Base-by-base conservation (phyloP, 1,284 basidiomycete species). In the Apiotrichum laibachii region DNA sequence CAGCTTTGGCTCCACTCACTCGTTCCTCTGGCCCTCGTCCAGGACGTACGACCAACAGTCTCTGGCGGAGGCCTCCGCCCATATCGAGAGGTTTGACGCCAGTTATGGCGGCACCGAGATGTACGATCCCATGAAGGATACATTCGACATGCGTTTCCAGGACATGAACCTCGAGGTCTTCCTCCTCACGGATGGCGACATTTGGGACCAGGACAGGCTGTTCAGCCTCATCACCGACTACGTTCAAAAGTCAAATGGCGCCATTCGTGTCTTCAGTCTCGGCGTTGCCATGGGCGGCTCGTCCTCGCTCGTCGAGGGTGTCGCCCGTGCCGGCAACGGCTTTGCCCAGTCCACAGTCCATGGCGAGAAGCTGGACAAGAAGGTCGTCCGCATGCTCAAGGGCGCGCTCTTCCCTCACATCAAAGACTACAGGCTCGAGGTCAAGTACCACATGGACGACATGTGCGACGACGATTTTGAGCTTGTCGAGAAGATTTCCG, bases 161-260 rank as follows among this genome's bases (percentile, higher is more conserved):
- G 63, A 62, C 37, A 35, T 53, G 15, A 59, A 68, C 40, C 66
- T 70, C 2, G 55, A 56, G 43, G 59, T 72, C n/a, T 67, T 72
- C 50, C 43, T 71, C 11, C 63, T 72, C 19, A 72, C 70, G 11
- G 70, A 72, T 26, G 69, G 70, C 31, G 69, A 65, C 35, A 65
- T 67, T n/a, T 67, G 65, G 64, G 60, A 63, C 22, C 60, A 67
- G 49, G 56, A 62, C 0, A 31, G 9, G 16, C 59, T 64, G 1
- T 56, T 66, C 46, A 15, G 40, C 7, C 37, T 55, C 12, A 56
- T 70, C 48, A 56, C 53, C 52, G 35, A 49, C 1, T 9, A 44
- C 4, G 56, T 42, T 2, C 45, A 35, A 2, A 43, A 50, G n/a
- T 31, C 45, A 37, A 60, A 56, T 15, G 62, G 62, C 16, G 39